Evolutionary conservation across 1,284 basidiomycete species (phyloP).

Genomic region (Cutaneotrichosporon sp.): DNA sequence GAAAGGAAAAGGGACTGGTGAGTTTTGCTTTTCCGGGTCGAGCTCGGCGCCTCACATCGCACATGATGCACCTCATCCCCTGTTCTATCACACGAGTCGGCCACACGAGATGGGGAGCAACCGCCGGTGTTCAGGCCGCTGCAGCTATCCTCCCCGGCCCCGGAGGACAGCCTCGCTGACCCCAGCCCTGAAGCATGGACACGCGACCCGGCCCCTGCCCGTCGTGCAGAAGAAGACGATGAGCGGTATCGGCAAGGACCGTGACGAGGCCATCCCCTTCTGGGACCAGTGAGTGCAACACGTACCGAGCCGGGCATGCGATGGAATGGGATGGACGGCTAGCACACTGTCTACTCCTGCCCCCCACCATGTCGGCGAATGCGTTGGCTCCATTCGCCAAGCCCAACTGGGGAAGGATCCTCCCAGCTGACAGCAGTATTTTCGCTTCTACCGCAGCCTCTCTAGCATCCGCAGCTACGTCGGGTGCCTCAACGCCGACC

Average conservation of each 20-base stretch:
- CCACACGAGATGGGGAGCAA: neutral
- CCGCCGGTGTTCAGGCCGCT: too few relatives aligned
- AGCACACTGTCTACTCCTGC: neutral
- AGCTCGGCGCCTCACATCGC: neutral
- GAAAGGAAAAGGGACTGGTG: slow-evolving; percentile 70
- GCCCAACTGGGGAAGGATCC: too few relatives aligned
- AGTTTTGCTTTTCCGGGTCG: slow-evolving; percentile 15
- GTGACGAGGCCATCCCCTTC: slow-evolving; percentile 90
- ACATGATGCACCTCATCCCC: too few relatives aligned
- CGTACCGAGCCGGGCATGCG: too few relatives aligned
- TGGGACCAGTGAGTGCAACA: slow-evolving; percentile 81
- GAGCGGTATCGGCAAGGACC: slow-evolving; percentile 79
- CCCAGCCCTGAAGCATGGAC: slow-evolving; percentile 52
- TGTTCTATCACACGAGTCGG: too few relatives aligned
- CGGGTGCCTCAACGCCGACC: slow-evolving; percentile 38
- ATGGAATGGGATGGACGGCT: too few relatives aligned
- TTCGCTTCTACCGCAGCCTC: slow-evolving; percentile 73
- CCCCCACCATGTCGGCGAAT: too few relatives aligned
- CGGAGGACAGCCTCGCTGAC: slow-evolving; percentile 1
- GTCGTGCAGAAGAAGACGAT: slow-evolving; percentile 81
- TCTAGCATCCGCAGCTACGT: slow-evolving; percentile 60
- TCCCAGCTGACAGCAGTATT: slow-evolving; percentile 57
- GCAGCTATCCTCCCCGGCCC: too few relatives aligned
- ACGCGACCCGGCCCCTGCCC: slow-evolving; percentile 63
- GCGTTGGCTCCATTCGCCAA: too few relatives aligned